phyloP scores from a whole-genome alignment of 106 monocot genomes.

The Apostasia ramifera region DNA sequence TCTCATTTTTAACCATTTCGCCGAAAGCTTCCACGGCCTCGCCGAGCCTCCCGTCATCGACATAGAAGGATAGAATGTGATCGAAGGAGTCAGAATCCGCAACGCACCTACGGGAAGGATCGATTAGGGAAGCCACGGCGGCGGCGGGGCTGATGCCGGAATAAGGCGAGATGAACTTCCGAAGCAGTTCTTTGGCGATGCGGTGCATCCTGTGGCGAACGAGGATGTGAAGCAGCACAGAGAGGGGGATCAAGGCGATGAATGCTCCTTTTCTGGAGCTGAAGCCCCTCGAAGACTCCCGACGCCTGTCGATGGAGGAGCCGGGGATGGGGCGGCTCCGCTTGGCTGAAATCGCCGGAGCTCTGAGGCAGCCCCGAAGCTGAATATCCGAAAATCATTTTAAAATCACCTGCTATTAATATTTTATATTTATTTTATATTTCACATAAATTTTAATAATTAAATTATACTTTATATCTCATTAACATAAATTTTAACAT shows the following conservation, averaged over 20 bases:
- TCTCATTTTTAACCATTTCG: conserved; percentile 21
- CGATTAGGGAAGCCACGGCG: conserved; percentile 27
- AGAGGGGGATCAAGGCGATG: conserved; percentile 20
- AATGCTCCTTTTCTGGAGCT: not conserved
- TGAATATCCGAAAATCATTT: too few species aligned
- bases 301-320: conserved; percentile 5
- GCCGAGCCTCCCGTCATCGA: conserved; percentile 6
- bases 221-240: conserved; percentile 45
- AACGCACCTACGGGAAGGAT: conserved; percentile 15
- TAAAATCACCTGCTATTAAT: too few species aligned
- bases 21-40: conserved; percentile 30
- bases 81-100: conserved; percentile 18
- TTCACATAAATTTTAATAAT: too few species aligned
- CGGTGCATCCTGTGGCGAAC: conserved; percentile 11
- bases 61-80: conserved; percentile 28
- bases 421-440: too few species aligned
- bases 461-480: too few species aligned
- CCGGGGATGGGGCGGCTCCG: too few species aligned
- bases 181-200: conserved; percentile 23
- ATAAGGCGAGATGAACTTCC: conserved; percentile 7
- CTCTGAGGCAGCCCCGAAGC: too few species aligned
- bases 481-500: too few species aligned
- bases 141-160: conserved; percentile 3
- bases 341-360: too few species aligned
- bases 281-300: conserved; percentile 13